Conservation (phyloP, 2,329 filamentous ascomycete genomes). For the Penicillium sp. region DNA sequence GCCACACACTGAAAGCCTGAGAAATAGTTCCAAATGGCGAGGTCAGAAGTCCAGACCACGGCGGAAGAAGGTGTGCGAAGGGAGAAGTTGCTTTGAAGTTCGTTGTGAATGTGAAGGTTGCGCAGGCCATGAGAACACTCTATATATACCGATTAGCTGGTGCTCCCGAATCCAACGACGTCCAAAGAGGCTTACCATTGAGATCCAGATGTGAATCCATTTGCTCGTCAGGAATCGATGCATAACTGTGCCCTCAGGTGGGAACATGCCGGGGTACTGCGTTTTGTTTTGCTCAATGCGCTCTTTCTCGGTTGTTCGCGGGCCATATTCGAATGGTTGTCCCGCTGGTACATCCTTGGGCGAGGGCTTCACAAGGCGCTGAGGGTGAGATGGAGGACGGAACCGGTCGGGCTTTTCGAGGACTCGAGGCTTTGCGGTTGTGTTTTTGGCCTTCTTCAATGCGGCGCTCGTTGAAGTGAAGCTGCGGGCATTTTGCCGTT, state of each 20-base stretch:
- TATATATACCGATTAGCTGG: slow-evolving; percentile 28
- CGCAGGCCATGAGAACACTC: slow-evolving; percentile 70
- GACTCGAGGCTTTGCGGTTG: slow-evolving; percentile 61
- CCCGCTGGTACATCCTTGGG: slow-evolving; percentile 19
- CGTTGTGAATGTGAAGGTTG: slow-evolving; percentile 70
- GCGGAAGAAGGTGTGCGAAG: slow-evolving; percentile 76
- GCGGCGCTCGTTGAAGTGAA: slow-evolving; percentile 24
- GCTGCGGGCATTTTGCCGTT: slow-evolving; percentile 23
- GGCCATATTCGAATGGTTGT: slow-evolving; percentile 71
- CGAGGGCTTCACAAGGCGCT: slow-evolving; percentile 55
- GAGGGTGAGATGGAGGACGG: slow-evolving; percentile 86
- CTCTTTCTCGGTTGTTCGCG: slow-evolving; percentile 66
- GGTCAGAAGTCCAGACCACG: slow-evolving; percentile 66
- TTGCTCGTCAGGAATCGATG: slow-evolving; percentile 82
- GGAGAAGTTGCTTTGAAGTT: slow-evolving; percentile 81
- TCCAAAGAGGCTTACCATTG: slow-evolving; percentile 63
- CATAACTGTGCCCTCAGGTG: slow-evolving; percentile 77
- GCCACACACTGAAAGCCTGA: slow-evolving; percentile 70
- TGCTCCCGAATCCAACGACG: neutral
- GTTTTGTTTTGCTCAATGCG: slow-evolving; percentile 61
- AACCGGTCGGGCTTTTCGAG: slow-evolving; percentile 88
- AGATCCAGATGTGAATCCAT: slow-evolving; percentile 77
- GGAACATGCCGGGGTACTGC: slow-evolving; percentile 87
- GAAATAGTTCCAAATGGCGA: slow-evolving; percentile 70
- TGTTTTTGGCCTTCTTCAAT: slow-evolving; percentile 12